Evolutionary conservation across 2,329 filamentous ascomycete genomes (phyloP), one percentile per base, ranked within the genome.

Genomic region (Xylariomycetidae sp.): DNA sequence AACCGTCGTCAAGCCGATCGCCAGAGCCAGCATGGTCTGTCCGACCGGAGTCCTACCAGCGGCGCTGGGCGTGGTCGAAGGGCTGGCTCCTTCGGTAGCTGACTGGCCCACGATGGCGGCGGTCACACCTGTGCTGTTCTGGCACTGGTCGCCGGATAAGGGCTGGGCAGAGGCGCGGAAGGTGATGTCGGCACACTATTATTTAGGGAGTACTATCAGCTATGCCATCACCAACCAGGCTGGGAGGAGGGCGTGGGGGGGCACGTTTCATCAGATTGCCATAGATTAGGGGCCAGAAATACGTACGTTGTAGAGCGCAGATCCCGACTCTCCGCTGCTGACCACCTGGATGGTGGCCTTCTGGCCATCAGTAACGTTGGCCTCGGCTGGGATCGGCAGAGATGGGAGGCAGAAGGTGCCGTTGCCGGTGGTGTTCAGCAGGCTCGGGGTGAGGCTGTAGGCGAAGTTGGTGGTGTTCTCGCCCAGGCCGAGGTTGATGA

Each of bases 141-240:
- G 63, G 69, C 82, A 87, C 37, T 69, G 59, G 25, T 62, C 60
- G 15, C 55, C 62, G 16, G 62, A 53, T 12, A 71, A 63, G 7
- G 62, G 55, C 13, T 68, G 63, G 4, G 74, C 66, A 9, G 63
- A 62, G 32, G 64, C 62, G 19, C 69, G 72, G 62, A 89, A 81
- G 16, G 74, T 80, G 45, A 88, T 75, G 49, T 89, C 84, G 51
- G 83, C 80, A 58, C 85, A 89, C 78, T 82, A n/a, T n/a, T n/a
- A n/a, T n/a, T n/a, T n/a, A n/a, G n/a, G n/a, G n/a, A n/a, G n/a
- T n/a, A n/a, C n/a, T n/a, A n/a, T n/a, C n/a, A n/a, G n/a, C n/a
- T n/a, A n/a, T n/a, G n/a, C n/a, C n/a, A n/a, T n/a, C n/a, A n/a
- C n/a, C n/a, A n/a, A n/a, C n/a, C n/a, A n/a, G n/a, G n/a, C n/a